Evolutionary conservation across 2,329 filamentous ascomycete species (phyloP), one percentile per base, ranked within the genome.

Genomic region (Ilyonectria sp.): DNA sequence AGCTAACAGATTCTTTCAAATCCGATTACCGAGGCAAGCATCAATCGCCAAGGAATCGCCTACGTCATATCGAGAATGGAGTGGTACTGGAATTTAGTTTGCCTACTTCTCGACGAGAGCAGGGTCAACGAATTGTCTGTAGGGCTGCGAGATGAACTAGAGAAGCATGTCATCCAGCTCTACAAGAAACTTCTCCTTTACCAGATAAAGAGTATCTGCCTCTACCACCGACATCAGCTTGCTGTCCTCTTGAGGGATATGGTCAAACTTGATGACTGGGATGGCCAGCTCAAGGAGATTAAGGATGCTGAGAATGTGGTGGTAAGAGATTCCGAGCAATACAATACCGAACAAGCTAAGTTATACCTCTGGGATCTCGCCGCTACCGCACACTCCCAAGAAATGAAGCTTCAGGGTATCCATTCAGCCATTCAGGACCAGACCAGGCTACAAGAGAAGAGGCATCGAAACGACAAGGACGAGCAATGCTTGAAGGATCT

Each of bases 151-250:
- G 17, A 7, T n/a, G 57, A 75, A 29, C 59, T 83, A 6, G 71
- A 81, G 60, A 64, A 71, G 6, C 57, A 60, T 3, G 71, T 84
- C n/a, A 52, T 80, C n/a, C 47, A 75, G 11, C 79, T 85, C 19
- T 85, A 83, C 68, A 71, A 79, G 62, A 75, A 72, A 50, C 76
- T 85, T n/a, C 77, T 85, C 9, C 52, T 71, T 1, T 84, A 82
- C 71, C 77, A 81, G 71, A 83, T 84, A 69, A 82, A 80, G 65
- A 84, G 81, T 56, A 70, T 82, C 33, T 80, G 74, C 53, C 77
- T 74, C 3, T 83, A 80, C 69, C 77, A 80, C 63, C 77, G 77
- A 3, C 74, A 79, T 31, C 74, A 72, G 52, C 65, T 63, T 10
- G 13, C 72, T 8, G 75, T 73, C 13, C 71, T 82, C 46, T 56